These are phyloP conservation scores for Xylaria curta DNA, from an alignment of 495 filamentous ascomycete genomes.

Conservation along the genomic window DNA sequence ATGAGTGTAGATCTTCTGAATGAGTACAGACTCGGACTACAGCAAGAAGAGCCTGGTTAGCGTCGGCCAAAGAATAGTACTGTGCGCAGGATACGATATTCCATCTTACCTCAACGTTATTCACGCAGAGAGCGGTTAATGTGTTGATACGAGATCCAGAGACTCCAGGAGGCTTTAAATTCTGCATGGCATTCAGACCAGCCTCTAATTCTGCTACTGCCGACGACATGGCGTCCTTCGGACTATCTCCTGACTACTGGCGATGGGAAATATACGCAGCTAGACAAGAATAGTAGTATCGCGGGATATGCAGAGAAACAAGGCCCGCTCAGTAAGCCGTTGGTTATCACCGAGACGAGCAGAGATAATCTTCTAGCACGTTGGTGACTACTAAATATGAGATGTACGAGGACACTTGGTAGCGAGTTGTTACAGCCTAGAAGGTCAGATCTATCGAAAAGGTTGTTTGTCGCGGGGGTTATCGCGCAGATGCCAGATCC, in stretches of 20 bases:
- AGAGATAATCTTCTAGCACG: conserved; percentile 28
- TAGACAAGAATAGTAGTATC: conserved; percentile 29
- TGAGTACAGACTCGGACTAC: conserved; percentile 92
- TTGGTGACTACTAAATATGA: conserved; percentile 28
- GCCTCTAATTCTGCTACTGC: conserved; percentile 90
- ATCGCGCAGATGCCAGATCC: conserved; percentile 16
- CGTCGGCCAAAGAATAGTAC: conserved; percentile 26
- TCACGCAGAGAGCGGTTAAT: conserved; percentile 83
- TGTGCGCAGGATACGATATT: conserved; percentile 27
- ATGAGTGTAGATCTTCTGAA: conserved; percentile 94
- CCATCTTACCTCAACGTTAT: conserved; percentile 88
- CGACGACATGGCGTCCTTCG: conserved; percentile 67
- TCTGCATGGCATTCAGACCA: conserved; percentile 88
- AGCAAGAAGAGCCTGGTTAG: conserved; percentile 42
- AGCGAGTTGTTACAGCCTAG: conserved; percentile 28
- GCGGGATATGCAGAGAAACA: conserved; percentile 18
- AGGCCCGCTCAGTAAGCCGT: neutral
- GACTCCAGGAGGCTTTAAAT: conserved; percentile 90
- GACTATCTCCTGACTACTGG: conserved; percentile 35
- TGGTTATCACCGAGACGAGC: conserved; percentile 27
- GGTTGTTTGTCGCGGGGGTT: conserved; percentile 10
- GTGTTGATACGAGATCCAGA: conserved; percentile 86
- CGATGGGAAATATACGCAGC: conserved; percentile 27
- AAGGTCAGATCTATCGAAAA: conserved; percentile 26
- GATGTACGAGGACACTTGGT: conserved; percentile 29